A percentile compares a stretch with the other conserved stretches of the same genome.
phyloP scores from a whole-genome alignment of 805 yeast genomes.

The Komagataella pseudopastoris region DNA sequence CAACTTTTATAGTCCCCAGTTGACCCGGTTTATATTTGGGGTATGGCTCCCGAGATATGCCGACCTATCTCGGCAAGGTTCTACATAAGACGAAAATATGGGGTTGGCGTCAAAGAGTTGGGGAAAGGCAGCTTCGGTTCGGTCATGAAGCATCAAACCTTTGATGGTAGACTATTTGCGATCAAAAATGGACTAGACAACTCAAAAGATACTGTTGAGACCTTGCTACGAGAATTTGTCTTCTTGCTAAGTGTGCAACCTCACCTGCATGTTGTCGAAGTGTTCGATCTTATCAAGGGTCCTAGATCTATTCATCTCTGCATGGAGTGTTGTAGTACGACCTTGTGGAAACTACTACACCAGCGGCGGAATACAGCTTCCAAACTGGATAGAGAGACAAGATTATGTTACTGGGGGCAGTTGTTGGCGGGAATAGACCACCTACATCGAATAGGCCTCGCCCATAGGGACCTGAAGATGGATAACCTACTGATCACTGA shows the following conservation, averaged over 20 bases:
- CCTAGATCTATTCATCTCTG: not conserved
- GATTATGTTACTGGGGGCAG: slow-evolving; percentile 23
- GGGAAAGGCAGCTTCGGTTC: not conserved
- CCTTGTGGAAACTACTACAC: not conserved
- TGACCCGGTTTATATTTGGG: not conserved
- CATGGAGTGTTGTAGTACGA: not conserved
- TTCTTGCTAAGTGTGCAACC: not conserved
- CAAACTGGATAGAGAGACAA: not conserved
- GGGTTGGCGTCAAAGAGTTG: not conserved
- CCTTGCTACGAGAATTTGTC: not conserved
- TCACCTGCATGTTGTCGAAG: not conserved
- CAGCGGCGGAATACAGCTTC: not conserved
- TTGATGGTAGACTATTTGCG: not conserved
- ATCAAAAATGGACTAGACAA: not conserved
- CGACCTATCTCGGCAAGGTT: not conserved
- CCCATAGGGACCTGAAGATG: slow-evolving; percentile 38
- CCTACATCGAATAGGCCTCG: slow-evolving; percentile 22
- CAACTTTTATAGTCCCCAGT: not conserved
- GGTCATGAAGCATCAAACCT: not conserved
- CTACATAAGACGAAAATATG: not conserved
- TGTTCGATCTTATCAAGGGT: not conserved
- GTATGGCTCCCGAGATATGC: not conserved
- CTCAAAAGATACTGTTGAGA: not conserved
- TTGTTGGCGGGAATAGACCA: slow-evolving; percentile 21
- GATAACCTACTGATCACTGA: slow-evolving; percentile 26